Base-by-base conservation (phyloP, 495 filamentous ascomycete species). In the Haplographium delicatum region DNA sequence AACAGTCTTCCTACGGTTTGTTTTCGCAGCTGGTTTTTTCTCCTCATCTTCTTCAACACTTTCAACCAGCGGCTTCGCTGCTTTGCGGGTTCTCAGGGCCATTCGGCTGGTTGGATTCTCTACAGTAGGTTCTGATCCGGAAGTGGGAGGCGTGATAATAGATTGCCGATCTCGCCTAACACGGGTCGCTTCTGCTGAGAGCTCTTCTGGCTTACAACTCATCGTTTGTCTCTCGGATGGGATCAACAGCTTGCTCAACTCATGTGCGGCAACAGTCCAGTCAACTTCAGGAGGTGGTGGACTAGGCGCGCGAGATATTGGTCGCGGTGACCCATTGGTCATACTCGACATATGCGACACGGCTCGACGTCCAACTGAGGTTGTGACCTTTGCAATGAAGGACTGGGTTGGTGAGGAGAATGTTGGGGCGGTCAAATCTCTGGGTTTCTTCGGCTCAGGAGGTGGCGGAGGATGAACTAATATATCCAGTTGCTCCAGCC, bases 161-260 rank as follows among this genome's bases (percentile, higher is more conserved):
- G 77, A 74, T 53, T 86, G 80, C 5, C 85, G 79, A 44, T 85
- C 86, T 44, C 76, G 69, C 48, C 80, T 69, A 45, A 72, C 66
- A 50, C 82, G 68, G 31, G 73, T 78, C 16, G 82, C 81, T 63
- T 83, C 79, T 2, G 78, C 77, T 53, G 82, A 80, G 24, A 95
- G 72, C 16, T 95, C 89, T 58, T 91, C 83, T 5, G 76, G 72
- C n/a, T 69, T 82, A 60, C 74, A 88, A 66, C 88, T 95, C 20
- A 65, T 72, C 0, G 82, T 88, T 63, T 87, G 78, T 8, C 88
- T 74, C 54, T 81, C 69, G 8, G 67, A 68, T 1, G 93, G 93
- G 41, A 96, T 85, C 22, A 97, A 78, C 4, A 90, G 65, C 62
- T 88, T 91, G 58, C 80, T 86, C 13, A 96, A 64, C 60, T 95